Evolutionary conservation across 345 rosid genomes (phyloP), one percentile per base, ranked within the genome.

Genomic region (Bretschneidera sinensis): DNA sequence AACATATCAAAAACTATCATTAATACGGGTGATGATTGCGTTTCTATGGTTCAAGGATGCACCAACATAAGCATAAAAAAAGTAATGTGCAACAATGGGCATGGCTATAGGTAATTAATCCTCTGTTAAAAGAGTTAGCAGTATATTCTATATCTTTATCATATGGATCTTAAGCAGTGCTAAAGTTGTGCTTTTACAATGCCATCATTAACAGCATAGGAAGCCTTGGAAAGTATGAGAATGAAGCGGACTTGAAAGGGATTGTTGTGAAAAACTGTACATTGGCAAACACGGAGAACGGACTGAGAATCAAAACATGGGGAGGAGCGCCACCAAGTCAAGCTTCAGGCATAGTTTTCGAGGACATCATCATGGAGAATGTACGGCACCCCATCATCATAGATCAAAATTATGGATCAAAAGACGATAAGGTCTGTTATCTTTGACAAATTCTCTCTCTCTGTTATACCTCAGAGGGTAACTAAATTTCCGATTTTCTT

Each of bases 281-380:
- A 0, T 15, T 82, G 51, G 51, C 43, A 19, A 51, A 56, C 47
- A 76, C 90, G 0, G 39, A 65, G 0, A 84, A 84, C 55, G 87
- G 90, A 21, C 17, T 78, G 34, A 69, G 90, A 52, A 81, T 84
- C 78, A 84, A 84, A 70, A 84, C 90, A 13, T 71, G 52, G 51
- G 72, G 51, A 22, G 77, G 75, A 17, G 70, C 84, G 23, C 65
- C 61, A 11, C 76, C 73, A 2, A 76, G 75, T 49, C 57, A 19
- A 45, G 90, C 84, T 24, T 48, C 74, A 18, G 33, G 47, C 23
- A 24, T 24, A 33, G 63, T 48, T 84, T 76, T 62, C 18, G 50
- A 9, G 62, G 79, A 7, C 69, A 61, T 84, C 16, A 0, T 73
- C 11, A 81, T 82, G 85, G 57, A 70, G 1, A 57, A 69, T 20